Evolutionary conservation across 2,329 filamentous ascomycete genomes (phyloP).

Genomic region (Aureobasidium leucospermi): DNA sequence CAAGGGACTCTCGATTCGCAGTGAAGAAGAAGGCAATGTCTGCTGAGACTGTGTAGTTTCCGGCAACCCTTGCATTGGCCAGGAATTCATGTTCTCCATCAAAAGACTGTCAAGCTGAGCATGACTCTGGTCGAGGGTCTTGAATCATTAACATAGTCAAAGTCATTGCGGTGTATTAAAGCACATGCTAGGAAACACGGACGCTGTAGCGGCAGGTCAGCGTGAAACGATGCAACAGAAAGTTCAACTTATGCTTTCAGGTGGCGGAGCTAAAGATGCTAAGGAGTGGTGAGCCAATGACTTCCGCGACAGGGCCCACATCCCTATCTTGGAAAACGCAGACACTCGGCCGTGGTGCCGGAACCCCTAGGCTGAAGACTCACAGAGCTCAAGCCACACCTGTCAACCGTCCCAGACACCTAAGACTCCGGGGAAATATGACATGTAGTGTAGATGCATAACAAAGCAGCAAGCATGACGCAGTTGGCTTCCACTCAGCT

Average conservation of each 20-base stretch:
- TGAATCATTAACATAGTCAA: slow-evolving; percentile 1
- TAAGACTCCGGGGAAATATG: not conserved
- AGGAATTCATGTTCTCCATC: not conserved
- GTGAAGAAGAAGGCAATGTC: slow-evolving; percentile 17
- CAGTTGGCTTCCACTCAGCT: too few relatives aligned
- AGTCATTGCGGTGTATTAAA: not conserved
- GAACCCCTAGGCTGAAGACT: not conserved
- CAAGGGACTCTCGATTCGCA: not conserved
- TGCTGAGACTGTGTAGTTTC: not conserved
- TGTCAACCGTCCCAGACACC: not conserved
- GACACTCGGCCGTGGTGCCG: not conserved
- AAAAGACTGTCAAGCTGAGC: not conserved
- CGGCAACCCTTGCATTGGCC: not conserved
- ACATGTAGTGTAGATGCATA: too few relatives aligned
- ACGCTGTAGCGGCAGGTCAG: not conserved
- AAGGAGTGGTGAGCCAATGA: not conserved
- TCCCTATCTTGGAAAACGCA: not conserved
- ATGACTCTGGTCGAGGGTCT: not conserved
- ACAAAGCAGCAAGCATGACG: too few relatives aligned
- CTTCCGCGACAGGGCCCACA: not conserved
- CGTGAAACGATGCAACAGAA: slow-evolving; percentile 8
- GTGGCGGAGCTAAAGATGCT: not conserved
- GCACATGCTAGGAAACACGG: not conserved
- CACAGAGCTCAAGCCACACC: not conserved
- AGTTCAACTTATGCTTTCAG: not conserved